These are phyloP conservation scores for Alnus glutinosa DNA, from an alignment of 306 rosid species.

Conservation along the genomic window DNA sequence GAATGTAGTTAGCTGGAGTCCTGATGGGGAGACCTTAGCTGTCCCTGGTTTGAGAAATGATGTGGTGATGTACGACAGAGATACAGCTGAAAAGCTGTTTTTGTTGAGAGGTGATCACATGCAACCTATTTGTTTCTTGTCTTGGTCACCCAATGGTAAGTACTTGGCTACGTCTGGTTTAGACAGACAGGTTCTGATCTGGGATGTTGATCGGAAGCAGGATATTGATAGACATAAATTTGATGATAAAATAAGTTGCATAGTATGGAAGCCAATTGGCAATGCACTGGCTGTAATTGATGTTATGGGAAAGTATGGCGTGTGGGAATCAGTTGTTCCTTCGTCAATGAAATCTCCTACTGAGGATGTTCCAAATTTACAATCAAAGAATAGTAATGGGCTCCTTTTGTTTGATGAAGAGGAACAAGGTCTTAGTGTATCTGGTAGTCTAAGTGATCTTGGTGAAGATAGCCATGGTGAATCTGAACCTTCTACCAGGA, in stretches of 20 bases:
- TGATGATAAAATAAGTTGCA: conserved; percentile 77
- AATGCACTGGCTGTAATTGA: conserved; percentile 81
- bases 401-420: conserved; percentile 80
- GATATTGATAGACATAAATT: conserved; percentile 93
- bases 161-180: conserved; percentile 86
- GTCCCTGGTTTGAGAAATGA: conserved; percentile 86
- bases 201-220: conserved; percentile 82
- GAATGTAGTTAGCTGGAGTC: conserved; percentile 92
- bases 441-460: conserved; percentile 72
- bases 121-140: conserved; percentile 75
- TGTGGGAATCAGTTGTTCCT: conserved; percentile 91
- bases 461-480: conserved; percentile 70
- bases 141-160: conserved; percentile 96
- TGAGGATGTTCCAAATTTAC: conserved; percentile 68
- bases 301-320: conserved; percentile 85
- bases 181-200: conserved; percentile 86
- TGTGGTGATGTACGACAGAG: conserved; percentile 90
- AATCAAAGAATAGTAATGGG: conserved; percentile 64
- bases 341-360: conserved; percentile 91
- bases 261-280: conserved; percentile 87
- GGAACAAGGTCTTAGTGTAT: conserved; percentile 54
- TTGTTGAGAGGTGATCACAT: conserved; percentile 81
- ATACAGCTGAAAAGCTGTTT: conserved; percentile 84
- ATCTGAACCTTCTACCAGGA: conserved; percentile 65
- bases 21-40: conserved; percentile 86